Conservation (phyloP, 495 filamentous ascomycete genomes). For the Talaromyces stipitatus region DNA sequence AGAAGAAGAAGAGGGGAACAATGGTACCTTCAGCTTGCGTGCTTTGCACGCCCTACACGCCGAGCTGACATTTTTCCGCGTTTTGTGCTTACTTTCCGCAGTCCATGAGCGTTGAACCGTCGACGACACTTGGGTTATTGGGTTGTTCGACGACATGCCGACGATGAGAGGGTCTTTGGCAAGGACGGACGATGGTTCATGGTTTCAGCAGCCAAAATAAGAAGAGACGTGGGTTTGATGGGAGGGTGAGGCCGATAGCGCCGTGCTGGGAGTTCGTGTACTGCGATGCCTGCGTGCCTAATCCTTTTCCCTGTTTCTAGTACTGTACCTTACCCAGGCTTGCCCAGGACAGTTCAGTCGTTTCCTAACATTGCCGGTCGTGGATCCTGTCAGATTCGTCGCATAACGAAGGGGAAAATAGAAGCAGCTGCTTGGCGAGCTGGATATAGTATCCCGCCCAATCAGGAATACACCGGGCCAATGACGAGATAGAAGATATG, state of each 20-base stretch:
- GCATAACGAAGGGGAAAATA: not conserved
- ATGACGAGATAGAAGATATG: not conserved
- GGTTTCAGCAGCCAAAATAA: not conserved
- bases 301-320: not conserved
- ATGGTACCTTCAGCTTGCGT: constrained; percentile 21
- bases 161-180: not conserved
- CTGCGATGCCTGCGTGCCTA: not conserved
- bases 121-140: not conserved
- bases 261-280: not conserved
- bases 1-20: too few species aligned
- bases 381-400: too few species aligned
- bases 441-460: constrained; percentile 4
- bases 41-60: constrained; percentile 23
- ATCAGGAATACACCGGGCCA: not conserved
- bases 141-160: not conserved
- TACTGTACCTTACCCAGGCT: not conserved
- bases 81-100: not conserved
- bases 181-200: not conserved
- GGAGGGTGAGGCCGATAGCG: not conserved
- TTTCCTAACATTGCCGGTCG: not conserved
- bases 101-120: not conserved
- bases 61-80: constrained; percentile 13
- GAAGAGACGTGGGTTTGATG: not conserved
- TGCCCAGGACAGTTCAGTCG: not conserved
- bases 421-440: not conserved